Conservation (phyloP, 2,329 filamentous ascomycete species). For the Cyanodermella asteris region DNA sequence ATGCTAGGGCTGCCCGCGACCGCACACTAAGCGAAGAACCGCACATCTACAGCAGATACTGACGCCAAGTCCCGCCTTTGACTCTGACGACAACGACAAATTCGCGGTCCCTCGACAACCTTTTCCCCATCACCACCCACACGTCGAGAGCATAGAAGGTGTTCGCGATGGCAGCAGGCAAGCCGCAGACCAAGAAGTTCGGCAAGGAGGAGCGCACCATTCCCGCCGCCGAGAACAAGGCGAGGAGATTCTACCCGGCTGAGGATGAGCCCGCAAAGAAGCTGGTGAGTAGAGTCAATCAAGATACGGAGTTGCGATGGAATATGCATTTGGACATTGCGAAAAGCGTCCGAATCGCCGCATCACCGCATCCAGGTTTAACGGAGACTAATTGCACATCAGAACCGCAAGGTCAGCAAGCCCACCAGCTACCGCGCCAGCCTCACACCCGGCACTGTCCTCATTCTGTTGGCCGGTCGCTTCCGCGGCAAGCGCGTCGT, state of each 20-base stretch:
- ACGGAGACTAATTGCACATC: conserved; percentile 9
- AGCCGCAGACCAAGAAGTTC: conserved; percentile 72
- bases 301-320: neutral
- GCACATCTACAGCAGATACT: neutral
- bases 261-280: conserved; percentile 74
- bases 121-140: conserved; percentile 16
- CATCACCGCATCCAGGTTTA: conserved; percentile 9
- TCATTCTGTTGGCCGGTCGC: conserved; percentile 97
- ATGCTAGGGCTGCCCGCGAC: neutral
- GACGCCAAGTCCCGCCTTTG: neutral
- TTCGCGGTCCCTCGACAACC: conserved; percentile 22
- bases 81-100: conserved; percentile 13
- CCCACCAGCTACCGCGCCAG: conserved; percentile 69
- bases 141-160: neutral
- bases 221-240: conserved; percentile 72
- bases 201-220: conserved; percentile 88
- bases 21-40: neutral
- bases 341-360: conserved; percentile 2
- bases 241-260: conserved; percentile 96
- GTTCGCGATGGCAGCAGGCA: conserved; percentile 9
- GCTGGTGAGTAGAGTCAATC: conserved; percentile 51
- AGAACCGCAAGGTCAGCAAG: conserved; percentile 90
- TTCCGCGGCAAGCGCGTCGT: conserved; percentile 99
- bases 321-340: conserved; percentile 3
- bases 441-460: conserved; percentile 82